These are phyloP conservation scores for Henckelia pumila DNA, from an alignment of 257 asterid species.

Conservation along the genomic window DNA sequence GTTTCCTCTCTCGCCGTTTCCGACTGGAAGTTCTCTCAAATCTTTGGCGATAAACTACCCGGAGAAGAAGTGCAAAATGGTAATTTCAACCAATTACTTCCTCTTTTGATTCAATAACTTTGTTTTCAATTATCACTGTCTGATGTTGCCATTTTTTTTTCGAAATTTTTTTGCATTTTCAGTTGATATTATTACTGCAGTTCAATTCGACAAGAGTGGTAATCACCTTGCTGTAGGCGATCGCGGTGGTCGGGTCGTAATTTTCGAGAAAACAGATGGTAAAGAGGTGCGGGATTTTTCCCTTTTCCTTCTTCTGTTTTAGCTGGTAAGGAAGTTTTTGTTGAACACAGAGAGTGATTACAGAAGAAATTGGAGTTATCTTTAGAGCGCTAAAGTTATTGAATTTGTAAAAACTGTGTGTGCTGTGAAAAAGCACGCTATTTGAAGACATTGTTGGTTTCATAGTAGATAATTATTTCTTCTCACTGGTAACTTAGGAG, in stretches of 20 bases:
- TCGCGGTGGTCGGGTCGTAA: conserved; percentile 80
- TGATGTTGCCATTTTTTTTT: conserved; percentile 1
- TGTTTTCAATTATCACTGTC: neutral
- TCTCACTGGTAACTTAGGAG: conserved; percentile 40
- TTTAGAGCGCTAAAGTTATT: no score
- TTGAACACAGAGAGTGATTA: neutral
- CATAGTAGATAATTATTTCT: conserved; percentile 3
- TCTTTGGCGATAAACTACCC: conserved; percentile 63
- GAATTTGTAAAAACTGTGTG: conserved; percentile 14
- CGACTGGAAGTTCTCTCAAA: conserved; percentile 78
- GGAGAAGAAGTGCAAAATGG: conserved; percentile 63
- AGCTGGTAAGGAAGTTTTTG: neutral
- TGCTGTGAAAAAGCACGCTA: conserved; percentile 14
- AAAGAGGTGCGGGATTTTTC: conserved; percentile 50
- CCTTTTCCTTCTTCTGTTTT: neutral
- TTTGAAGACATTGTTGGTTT: conserved; percentile 3
- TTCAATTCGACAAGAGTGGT: conserved; percentile 67
- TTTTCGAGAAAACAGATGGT: conserved; percentile 49
- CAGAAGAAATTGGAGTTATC: neutral
- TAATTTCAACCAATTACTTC: conserved; percentile 25
- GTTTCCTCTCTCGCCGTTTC: conserved; percentile 33
- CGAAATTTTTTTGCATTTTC: conserved; percentile 28
- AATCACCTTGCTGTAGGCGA: conserved; percentile 77
- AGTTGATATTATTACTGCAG: conserved; percentile 73
- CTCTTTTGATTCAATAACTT: neutral